These are phyloP conservation scores for Fusarium camptoceras DNA, from an alignment of 2,329 filamentous ascomycete genomes.

Conservation along the genomic window DNA sequence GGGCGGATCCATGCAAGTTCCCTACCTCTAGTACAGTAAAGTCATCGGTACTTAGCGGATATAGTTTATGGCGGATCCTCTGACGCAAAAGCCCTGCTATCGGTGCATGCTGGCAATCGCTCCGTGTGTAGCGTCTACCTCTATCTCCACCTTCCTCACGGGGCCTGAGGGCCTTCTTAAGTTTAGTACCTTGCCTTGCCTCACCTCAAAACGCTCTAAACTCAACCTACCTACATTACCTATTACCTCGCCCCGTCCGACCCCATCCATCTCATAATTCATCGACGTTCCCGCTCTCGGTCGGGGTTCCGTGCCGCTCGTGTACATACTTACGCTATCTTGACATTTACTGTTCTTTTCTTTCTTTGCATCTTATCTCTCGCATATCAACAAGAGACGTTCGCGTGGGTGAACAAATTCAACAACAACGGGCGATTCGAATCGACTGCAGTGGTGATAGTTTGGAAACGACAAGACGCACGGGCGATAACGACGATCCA, in stretches of 20 bases:
- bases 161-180: constrained; percentile 33
- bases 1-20: constrained; percentile 1
- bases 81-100: constrained; percentile 21
- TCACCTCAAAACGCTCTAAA: constrained; percentile 41
- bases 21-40: neutral
- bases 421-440: constrained; percentile 10
- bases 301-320: constrained; percentile 40
- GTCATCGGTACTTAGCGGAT: constrained; percentile 25
- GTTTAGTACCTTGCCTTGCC: constrained; percentile 35
- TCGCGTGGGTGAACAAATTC: constrained; percentile 15
- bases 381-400: constrained; percentile 9
- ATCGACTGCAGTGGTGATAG: constrained; percentile 7
- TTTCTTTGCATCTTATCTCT: constrained; percentile 24
- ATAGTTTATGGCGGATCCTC: constrained; percentile 2
- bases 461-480: constrained; percentile 15
- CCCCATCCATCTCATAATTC: constrained; percentile 42
- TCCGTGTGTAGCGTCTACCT: constrained; percentile 32
- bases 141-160: constrained; percentile 13
- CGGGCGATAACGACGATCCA: constrained; percentile 6
- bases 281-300: constrained; percentile 38
- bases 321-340: constrained; percentile 38
- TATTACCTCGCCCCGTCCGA: constrained; percentile 42
- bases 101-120: constrained; percentile 17
- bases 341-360: constrained; percentile 20
- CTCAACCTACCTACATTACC: constrained; percentile 35